A percentile compares a stretch with the other conserved stretches of the same genome.
Conservation (phyloP, 768 basidiomycete species). For the Russula olivacea region DNA sequence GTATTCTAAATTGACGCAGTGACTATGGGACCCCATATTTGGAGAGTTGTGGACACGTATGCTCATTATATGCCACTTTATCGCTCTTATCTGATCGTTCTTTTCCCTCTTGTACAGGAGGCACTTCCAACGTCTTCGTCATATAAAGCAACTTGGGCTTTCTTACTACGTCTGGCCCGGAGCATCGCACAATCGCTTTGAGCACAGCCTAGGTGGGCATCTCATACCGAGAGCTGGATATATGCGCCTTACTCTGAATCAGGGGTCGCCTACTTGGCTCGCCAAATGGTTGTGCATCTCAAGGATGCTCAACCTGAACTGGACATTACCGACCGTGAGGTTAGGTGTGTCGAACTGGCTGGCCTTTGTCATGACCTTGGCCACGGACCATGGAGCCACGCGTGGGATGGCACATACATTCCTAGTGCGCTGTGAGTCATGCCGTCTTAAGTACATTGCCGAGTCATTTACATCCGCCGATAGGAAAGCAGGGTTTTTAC, state of each 20-base stretch:
- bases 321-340: constrained; percentile 61
- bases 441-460: background rate
- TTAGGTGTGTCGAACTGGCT: constrained; percentile 72
- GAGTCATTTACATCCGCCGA: background rate
- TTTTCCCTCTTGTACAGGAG: constrained; percentile 35
- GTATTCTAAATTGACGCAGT: constrained; percentile 4
- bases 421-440: constrained; percentile 54
- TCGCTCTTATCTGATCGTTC: background rate
- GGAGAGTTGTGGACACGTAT: constrained; percentile 65
- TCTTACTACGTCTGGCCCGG: constrained; percentile 72
- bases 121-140: constrained; percentile 72
- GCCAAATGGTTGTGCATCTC: constrained; percentile 54
- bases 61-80: constrained; percentile 26
- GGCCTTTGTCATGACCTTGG: constrained; percentile 83
- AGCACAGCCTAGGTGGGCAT: constrained; percentile 67
- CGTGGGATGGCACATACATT: constrained; percentile 74
- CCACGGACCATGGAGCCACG: constrained; percentile 82
- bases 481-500: constrained; percentile 7
- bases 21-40: constrained; percentile 32
- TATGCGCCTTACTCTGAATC: background rate
- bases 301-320: constrained; percentile 54
- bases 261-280: constrained; percentile 75
- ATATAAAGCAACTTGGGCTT: constrained; percentile 76
- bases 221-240: background rate
- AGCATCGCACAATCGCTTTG: constrained; percentile 77